These are phyloP conservation scores for Isabelozyma pseudorhagii DNA, from an alignment of 805 yeast genomes.

Conservation along the genomic window DNA sequence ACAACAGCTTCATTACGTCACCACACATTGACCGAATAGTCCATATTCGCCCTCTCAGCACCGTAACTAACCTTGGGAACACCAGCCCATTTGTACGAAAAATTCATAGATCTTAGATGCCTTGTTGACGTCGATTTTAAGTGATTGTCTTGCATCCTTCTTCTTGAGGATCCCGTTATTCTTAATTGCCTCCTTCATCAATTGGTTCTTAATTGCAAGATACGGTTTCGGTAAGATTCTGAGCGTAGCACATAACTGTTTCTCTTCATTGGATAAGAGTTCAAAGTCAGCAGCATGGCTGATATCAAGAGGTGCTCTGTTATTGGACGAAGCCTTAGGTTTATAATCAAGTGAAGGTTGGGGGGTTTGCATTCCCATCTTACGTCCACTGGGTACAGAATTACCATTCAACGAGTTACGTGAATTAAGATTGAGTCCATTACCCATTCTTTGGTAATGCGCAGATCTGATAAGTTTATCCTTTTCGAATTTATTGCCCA, in stretches of 20 bases:
- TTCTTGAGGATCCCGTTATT: constrained; percentile 82
- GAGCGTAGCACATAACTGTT: constrained; percentile 75
- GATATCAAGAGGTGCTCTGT: constrained; percentile 58
- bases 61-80: constrained; percentile 34
- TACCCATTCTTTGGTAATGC: constrained; percentile 56
- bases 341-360: constrained; percentile 33
- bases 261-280: constrained; percentile 83
- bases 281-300: constrained; percentile 80
- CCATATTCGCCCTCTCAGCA: neutral
- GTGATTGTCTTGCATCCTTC: constrained; percentile 77
- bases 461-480: constrained; percentile 72
- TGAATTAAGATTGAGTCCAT: constrained; percentile 26
- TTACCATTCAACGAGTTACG: constrained; percentile 11
- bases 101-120: constrained; percentile 89
- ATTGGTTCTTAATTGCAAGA: constrained; percentile 82
- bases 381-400: neutral
- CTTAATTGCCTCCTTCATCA: constrained; percentile 82
- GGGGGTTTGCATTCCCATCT: constrained; percentile 21
- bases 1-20: too few relatives aligned
- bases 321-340: constrained; percentile 42
- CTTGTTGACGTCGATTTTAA: constrained; percentile 82
- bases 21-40: too few relatives aligned
- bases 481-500: constrained; percentile 81
- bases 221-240: constrained; percentile 92
- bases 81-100: constrained; percentile 91